Percentiles rank a stretch among this genome's conserved stretches.
These are phyloP conservation scores for Aspergillus udagawae DNA, from an alignment of 2,329 filamentous ascomycete species.

Conservation along the genomic window DNA sequence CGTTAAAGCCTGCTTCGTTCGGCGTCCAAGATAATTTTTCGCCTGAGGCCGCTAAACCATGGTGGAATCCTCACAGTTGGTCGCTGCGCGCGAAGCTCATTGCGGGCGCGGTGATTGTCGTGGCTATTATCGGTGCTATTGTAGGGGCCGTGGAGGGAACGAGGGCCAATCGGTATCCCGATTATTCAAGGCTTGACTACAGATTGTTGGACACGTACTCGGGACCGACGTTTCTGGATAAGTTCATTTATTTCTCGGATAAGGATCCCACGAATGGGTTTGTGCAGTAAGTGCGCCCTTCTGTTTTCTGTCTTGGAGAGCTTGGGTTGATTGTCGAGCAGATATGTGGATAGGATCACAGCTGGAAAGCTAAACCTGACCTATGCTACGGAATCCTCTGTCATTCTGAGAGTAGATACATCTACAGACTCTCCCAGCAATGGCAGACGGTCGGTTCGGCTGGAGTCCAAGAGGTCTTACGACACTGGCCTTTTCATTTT, in stretches of 20 bases:
- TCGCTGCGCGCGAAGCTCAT: conserved; percentile 50
- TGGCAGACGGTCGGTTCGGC: conserved; percentile 60
- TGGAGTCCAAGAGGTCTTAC: conserved; percentile 59
- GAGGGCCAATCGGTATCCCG: conserved; percentile 39
- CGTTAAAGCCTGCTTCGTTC: conserved; percentile 12
- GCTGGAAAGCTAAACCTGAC: conserved; percentile 53
- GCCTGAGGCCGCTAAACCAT: conserved; percentile 10
- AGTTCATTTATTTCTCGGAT: conserved; percentile 44
- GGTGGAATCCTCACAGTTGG: conserved; percentile 54
- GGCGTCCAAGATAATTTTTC: conserved; percentile 4
- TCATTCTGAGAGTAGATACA: conserved; percentile 60
- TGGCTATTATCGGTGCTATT: conserved; percentile 48
- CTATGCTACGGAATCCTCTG: conserved; percentile 51
- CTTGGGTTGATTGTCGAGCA: conserved; percentile 1
- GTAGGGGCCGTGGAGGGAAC: conserved; percentile 41
- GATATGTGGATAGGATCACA: conserved; percentile 39
- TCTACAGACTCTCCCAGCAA: conserved; percentile 54
- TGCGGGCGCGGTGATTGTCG: conserved; percentile 32
- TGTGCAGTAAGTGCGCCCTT: conserved; percentile 41
- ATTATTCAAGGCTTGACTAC: conserved; percentile 42
- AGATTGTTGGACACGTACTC: conserved; percentile 40
- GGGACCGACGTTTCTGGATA: conserved; percentile 42
- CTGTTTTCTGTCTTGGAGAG: conserved; percentile 4
- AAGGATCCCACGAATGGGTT: conserved; percentile 45
- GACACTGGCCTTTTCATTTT: conserved; percentile 64